Conservation (phyloP, 495 filamentous ascomycete genomes). For the Aspergillus biplanus region DNA sequence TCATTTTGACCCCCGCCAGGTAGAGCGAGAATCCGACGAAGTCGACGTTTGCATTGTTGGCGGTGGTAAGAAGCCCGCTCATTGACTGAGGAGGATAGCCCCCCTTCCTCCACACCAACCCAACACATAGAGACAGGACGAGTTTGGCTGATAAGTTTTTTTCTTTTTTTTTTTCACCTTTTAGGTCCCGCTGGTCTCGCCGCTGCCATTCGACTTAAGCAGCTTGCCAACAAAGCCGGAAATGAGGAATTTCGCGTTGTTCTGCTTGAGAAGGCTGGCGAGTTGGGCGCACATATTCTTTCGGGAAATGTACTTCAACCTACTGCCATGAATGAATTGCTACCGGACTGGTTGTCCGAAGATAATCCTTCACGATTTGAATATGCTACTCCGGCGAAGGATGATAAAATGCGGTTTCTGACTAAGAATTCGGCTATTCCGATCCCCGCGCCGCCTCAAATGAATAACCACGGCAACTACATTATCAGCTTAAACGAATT, state of each 20-base stretch:
- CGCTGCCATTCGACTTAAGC: slow-evolving; percentile 93
- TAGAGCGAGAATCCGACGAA: slow-evolving; percentile 87
- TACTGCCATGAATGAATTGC: slow-evolving; percentile 81
- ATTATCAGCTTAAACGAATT: slow-evolving; percentile 95
- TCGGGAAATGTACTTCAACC: slow-evolving; percentile 96
- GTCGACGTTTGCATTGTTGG: slow-evolving; percentile 98
- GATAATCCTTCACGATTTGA: slow-evolving; percentile 85
- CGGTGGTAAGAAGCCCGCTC: slow-evolving; percentile 60
- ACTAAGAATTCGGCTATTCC: slow-evolving; percentile 80
- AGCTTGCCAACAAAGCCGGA: slow-evolving; percentile 92
- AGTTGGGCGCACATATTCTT: slow-evolving; percentile 92
- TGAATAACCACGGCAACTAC: slow-evolving; percentile 98
- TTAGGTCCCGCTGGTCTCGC: slow-evolving; percentile 85
- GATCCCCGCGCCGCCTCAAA: slow-evolving; percentile 89
- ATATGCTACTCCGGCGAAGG: slow-evolving; percentile 76
- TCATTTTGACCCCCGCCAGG: slow-evolving; percentile 68
- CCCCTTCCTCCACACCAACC: background rate
- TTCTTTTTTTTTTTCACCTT: background rate
- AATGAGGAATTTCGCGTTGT: slow-evolving; percentile 95
- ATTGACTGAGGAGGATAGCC: background rate
- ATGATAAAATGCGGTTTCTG: slow-evolving; percentile 91
- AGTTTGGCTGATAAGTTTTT: slow-evolving; percentile 23
- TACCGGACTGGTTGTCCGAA: slow-evolving; percentile 91
- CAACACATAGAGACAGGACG: background rate
- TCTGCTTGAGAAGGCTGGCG: slow-evolving; percentile 92